Evolutionary conservation across 352 stramenopile genomes (phyloP).

Genomic region (Halophytophthora batemanensis): DNA sequence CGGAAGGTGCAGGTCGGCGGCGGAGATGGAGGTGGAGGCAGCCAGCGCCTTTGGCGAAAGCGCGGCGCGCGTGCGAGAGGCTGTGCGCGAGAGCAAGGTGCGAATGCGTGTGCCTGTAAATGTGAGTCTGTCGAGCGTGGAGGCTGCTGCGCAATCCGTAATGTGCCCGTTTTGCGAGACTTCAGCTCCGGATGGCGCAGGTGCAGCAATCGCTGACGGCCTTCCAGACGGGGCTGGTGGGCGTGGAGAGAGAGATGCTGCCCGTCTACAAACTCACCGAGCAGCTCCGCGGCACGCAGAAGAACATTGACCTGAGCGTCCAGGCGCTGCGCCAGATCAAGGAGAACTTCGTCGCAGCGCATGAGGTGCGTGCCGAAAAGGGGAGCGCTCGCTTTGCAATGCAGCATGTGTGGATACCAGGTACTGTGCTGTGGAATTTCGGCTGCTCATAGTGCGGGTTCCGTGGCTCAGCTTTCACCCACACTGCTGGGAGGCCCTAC

Average conservation of each 20-base stretch:
- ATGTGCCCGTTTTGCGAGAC: background rate
- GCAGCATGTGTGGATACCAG: too few relatives aligned
- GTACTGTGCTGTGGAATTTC: too few relatives aligned
- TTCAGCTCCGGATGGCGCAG: slow-evolving; percentile 53
- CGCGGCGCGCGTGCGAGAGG: slow-evolving; percentile 58
- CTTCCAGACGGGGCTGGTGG: slow-evolving; percentile 63
- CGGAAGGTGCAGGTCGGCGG: too few relatives aligned
- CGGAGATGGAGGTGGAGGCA: slow-evolving; percentile 42
- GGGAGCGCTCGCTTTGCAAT: too few relatives aligned
- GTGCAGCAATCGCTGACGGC: slow-evolving; percentile 51
- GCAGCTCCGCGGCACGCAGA: slow-evolving; percentile 72
- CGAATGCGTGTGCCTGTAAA: too few relatives aligned
- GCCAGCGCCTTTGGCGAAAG: slow-evolving; percentile 44
- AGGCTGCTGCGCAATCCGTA: background rate
- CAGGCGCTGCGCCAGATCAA: slow-evolving; percentile 66
- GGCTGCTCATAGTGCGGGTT: too few relatives aligned
- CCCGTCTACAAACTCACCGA: slow-evolving; percentile 85
- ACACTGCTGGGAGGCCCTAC: slow-evolving; percentile 65
- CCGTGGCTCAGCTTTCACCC: slow-evolving; percentile 72
- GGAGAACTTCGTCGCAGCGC: slow-evolving; percentile 68
- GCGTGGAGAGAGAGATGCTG: slow-evolving; percentile 79
- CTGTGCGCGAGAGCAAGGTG: slow-evolving; percentile 65
- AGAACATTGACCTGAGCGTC: slow-evolving; percentile 83
- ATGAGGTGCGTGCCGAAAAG: slow-evolving; percentile 41
- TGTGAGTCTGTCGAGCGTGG: background rate